These are phyloP conservation scores for Pseudocercospora pini-densiflorae DNA, from an alignment of 2,329 filamentous ascomycete species.

Conservation along the genomic window DNA sequence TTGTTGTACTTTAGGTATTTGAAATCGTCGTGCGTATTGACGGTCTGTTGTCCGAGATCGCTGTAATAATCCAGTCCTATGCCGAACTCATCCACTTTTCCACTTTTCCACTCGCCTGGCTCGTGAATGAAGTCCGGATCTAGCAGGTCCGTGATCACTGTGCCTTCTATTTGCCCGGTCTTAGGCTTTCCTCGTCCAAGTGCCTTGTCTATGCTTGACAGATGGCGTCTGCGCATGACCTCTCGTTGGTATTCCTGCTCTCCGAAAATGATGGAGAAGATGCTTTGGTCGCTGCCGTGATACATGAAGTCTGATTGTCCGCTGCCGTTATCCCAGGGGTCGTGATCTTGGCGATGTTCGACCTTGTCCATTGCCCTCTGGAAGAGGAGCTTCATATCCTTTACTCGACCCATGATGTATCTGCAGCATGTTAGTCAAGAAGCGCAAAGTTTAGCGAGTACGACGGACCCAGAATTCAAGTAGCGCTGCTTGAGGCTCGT, in stretches of 20 bases:
- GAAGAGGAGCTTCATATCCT: conserved; percentile 33
- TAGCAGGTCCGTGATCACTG: conserved; percentile 24
- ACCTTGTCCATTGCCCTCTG: conserved; percentile 30
- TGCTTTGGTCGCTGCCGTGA: conserved; percentile 32
- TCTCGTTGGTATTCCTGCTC: conserved; percentile 39
- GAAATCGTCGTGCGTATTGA: conserved; percentile 28
- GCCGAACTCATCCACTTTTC: conserved; percentile 42
- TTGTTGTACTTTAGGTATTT: conserved; percentile 20
- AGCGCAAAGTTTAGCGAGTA: neutral
- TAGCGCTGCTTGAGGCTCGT: conserved; percentile 33
- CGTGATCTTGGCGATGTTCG: conserved; percentile 24
- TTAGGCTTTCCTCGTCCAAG: conserved; percentile 18
- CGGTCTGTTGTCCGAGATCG: conserved; percentile 33
- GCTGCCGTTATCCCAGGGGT: conserved; percentile 34
- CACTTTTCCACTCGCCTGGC: conserved; percentile 44
- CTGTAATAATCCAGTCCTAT: conserved; percentile 38
- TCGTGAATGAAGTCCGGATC: conserved; percentile 28
- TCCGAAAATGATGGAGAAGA: conserved; percentile 36
- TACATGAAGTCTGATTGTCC: conserved; percentile 32
- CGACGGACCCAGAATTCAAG: conserved; percentile 30
- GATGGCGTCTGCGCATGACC: conserved; percentile 33
- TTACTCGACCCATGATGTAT: conserved; percentile 32
- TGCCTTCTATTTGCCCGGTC: conserved; percentile 26
- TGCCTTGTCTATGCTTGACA: conserved; percentile 13
- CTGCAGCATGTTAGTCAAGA: neutral